Evolutionary conservation across 768 basidiomycete genomes (phyloP).

Genomic region (Boletus subcaerulescens): DNA sequence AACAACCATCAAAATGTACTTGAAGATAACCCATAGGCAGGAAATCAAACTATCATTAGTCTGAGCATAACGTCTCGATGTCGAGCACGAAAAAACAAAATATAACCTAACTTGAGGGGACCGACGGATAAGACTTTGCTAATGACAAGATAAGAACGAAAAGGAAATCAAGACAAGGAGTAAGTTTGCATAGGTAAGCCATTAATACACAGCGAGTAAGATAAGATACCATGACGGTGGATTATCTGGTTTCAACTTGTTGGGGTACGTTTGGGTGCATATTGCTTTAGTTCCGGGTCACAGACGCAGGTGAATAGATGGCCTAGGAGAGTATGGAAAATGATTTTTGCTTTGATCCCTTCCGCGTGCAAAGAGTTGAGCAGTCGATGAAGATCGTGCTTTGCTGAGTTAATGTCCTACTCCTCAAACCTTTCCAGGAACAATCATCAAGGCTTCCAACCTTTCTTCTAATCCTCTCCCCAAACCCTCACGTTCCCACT

Average conservation of each 20-base stretch:
- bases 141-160: constrained; percentile 4
- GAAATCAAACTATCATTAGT: neutral
- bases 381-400: neutral
- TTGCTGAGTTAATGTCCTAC: neutral
- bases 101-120: neutral
- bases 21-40: neutral
- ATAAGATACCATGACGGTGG: constrained; percentile 19
- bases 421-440: constrained; percentile 25
- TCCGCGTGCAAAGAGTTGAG: neutral
- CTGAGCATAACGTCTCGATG: constrained; percentile 5
- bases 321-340: neutral
- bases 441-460: constrained; percentile 55
- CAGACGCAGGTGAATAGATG: neutral
- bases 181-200: constrained; percentile 21
- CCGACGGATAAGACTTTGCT: neutral
- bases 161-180: neutral
- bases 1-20: neutral
- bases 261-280: constrained; percentile 4
- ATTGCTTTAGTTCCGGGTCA: neutral
- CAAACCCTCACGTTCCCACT: constrained; percentile 85
- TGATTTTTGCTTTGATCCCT: neutral
- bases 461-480: constrained; percentile 82
- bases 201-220: constrained; percentile 27
- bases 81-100: constrained; percentile 1
- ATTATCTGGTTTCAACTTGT: constrained; percentile 16